Conservation (phyloP, 768 basidiomycete species). For the Trametes coccinea region DNA sequence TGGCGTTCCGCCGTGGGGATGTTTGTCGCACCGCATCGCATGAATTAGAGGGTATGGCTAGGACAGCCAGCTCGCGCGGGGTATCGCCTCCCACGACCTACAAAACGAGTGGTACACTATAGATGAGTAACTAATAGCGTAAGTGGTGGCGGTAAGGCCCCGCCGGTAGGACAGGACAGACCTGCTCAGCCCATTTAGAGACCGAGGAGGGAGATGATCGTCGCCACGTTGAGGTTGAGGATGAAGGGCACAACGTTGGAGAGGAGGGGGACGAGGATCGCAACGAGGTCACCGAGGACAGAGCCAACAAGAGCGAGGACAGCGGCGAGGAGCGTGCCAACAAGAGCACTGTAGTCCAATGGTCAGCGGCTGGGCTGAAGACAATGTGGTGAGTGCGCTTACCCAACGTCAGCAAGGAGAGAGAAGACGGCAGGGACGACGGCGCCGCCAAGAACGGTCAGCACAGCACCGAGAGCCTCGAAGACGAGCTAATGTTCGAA, state of each 20-base stretch:
- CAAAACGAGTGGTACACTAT: constrained; percentile 5
- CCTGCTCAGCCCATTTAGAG: constrained; percentile 19
- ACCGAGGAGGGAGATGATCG: constrained; percentile 29
- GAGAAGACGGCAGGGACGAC: constrained; percentile 21
- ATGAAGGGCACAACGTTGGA: constrained; percentile 24
- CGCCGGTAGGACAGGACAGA: constrained; percentile 1
- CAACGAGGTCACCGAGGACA: constrained; percentile 29
- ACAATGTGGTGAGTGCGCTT: constrained; percentile 2
- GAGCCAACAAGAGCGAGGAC: constrained; percentile 26
- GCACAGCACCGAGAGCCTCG: constrained; percentile 27
- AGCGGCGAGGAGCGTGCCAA: constrained; percentile 26
- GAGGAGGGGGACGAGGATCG: constrained; percentile 27
- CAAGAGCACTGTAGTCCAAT: constrained; percentile 22
- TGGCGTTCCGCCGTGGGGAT: too few relatives aligned
- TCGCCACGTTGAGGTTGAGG: constrained; percentile 24
- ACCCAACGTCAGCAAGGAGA: constrained; percentile 30
- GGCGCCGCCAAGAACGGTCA: constrained; percentile 23
- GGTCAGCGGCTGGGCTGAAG: neutral
- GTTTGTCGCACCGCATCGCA: neutral
- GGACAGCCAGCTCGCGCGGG: constrained; percentile 2
- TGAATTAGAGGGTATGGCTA: constrained; percentile 13
- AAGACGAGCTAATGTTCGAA: constrained; percentile 26
- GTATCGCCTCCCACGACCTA: constrained; percentile 14
- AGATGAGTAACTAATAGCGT: neutral
- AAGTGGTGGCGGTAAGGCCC: neutral